Evolutionary conservation across 164 flowering plant species (phyloP), one percentile per base, ranked within the genome.

Genomic region (Berberis thunbergii): DNA sequence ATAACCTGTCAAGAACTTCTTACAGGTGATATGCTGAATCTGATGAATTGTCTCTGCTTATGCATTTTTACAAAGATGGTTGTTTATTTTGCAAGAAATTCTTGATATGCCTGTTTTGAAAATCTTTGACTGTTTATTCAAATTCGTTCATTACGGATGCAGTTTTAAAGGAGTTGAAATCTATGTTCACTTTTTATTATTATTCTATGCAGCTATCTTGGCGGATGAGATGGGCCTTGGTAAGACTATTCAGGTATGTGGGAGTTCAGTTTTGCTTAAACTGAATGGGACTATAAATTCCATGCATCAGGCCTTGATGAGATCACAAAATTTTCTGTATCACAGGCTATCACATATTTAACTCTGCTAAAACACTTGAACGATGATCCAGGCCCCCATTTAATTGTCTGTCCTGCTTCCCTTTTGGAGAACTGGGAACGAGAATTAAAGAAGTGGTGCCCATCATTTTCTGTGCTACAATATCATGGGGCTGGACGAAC

Each of bases 171-270:
- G 49, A 46, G 6, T 46, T 46, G 49, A 26, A 26, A 26, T 46
- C 8, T 26, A 26, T 26, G 26, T 26, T 26, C 26, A 26, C 8
- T 46, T 8, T 46, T 4, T n/a, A 41, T 40, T 39, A 41, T 57
- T 1, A 40, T 41, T 57, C 12, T 56, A 26, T 80, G 83, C 92
- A 93, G 98, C 97, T 42, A 93, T 93, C 70, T 79, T 93, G 79
- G 98, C 98, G 40, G 98, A 93, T 82, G 98, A 93, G 79, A 93
- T 93, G 98, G 98, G 98, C 60, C 91, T 93, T 60, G 98, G 98
- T 58, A 93, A 93, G 79, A 93, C 98, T 12, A 78, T 93, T 69
- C 98, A 93, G 96, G 98, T 92, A 71, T 40, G 43, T 60, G 7
- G 40, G 43, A 9, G 3, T 40, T 41, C 45, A 4, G 12, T 40